Conservation (phyloP, 768 basidiomycete genomes). For the Tricholoma matsutake region DNA sequence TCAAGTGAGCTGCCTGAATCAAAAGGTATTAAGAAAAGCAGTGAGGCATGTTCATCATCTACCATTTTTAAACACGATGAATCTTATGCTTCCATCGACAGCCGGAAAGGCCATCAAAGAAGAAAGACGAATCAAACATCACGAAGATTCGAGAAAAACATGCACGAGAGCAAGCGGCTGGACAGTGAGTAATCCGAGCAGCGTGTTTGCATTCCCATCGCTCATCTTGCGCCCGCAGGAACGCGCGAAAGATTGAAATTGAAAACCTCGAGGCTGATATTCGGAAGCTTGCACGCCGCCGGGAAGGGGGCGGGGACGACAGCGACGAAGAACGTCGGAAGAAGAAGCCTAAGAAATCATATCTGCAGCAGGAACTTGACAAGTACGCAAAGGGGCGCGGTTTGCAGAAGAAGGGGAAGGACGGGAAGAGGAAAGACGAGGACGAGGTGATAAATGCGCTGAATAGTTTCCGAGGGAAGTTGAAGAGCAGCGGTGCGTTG, state of each 20-base stretch:
- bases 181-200: slow-evolving; percentile 43
- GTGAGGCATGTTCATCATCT: not conserved
- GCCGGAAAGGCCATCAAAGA: slow-evolving; percentile 26
- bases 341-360: slow-evolving; percentile 63
- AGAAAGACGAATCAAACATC: slow-evolving; percentile 50
- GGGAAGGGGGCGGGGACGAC: slow-evolving; percentile 40
- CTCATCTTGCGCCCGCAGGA: slow-evolving; percentile 33
- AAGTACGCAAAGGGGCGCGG: slow-evolving; percentile 73
- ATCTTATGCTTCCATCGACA: not conserved
- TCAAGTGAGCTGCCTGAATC: not conserved
- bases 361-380: slow-evolving; percentile 76
- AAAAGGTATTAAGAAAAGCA: not conserved
- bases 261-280: slow-evolving; percentile 88
- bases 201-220: not conserved
- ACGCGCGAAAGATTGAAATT: slow-evolving; percentile 70
- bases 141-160: slow-evolving; percentile 74
- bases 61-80: not conserved
- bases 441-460: slow-evolving; percentile 65
- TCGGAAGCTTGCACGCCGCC: slow-evolving; percentile 66
- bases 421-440: slow-evolving; percentile 61
- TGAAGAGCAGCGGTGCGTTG: slow-evolving; percentile 42
- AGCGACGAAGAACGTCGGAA: slow-evolving; percentile 64
- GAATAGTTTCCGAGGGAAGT: slow-evolving; percentile 67
- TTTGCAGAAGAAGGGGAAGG: slow-evolving; percentile 52
- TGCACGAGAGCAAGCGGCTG: slow-evolving; percentile 63